Percentiles rank a stretch among this genome's conserved stretches.
Evolutionary conservation across 768 basidiomycete species (phyloP).

Genomic region (Amanita thiersii): DNA sequence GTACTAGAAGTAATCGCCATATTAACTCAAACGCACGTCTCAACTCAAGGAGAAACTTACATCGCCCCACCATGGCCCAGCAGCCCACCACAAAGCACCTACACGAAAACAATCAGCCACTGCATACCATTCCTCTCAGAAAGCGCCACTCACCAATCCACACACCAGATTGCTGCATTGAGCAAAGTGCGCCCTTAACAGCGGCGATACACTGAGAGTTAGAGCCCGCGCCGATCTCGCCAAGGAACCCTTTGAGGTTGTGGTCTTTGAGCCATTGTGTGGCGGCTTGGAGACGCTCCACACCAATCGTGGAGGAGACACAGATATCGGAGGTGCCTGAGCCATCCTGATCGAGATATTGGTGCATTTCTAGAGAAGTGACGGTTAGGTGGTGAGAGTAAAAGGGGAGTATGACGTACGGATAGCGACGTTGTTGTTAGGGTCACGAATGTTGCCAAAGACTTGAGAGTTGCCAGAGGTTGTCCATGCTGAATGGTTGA

Average conservation of each 20-base stretch:
- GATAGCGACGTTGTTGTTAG: slow-evolving; percentile 54
- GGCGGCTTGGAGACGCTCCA: slow-evolving; percentile 45
- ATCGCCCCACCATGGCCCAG: slow-evolving; percentile 53
- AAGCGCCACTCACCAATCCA: slow-evolving; percentile 40
- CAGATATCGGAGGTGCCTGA: slow-evolving; percentile 47
- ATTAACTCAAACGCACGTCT: background rate
- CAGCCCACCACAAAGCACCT: slow-evolving; percentile 49
- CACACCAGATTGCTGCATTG: slow-evolving; percentile 50
- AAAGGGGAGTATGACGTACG: slow-evolving; percentile 21
- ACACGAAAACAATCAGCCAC: slow-evolving; percentile 10
- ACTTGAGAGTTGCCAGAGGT: slow-evolving; percentile 48
- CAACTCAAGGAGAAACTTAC: slow-evolving; percentile 25
- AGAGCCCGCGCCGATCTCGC: slow-evolving; percentile 51
- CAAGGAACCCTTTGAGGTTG: slow-evolving; percentile 56
- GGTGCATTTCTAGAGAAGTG: slow-evolving; percentile 49
- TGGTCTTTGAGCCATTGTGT: slow-evolving; percentile 52
- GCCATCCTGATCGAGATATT: slow-evolving; percentile 61
- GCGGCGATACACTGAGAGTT: slow-evolving; percentile 38
- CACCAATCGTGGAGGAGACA: slow-evolving; percentile 52
- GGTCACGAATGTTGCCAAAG: slow-evolving; percentile 46
- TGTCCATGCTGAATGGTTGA: slow-evolving; percentile 33
- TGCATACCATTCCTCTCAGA: background rate
- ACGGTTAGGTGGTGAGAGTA: background rate
- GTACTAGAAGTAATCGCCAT: slow-evolving; percentile 26
- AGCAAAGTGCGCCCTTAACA: slow-evolving; percentile 46